Evolutionary conservation across 345 rosid species (phyloP), one percentile per base, ranked within the genome.

Genomic region (Cardamine resedifolia): DNA sequence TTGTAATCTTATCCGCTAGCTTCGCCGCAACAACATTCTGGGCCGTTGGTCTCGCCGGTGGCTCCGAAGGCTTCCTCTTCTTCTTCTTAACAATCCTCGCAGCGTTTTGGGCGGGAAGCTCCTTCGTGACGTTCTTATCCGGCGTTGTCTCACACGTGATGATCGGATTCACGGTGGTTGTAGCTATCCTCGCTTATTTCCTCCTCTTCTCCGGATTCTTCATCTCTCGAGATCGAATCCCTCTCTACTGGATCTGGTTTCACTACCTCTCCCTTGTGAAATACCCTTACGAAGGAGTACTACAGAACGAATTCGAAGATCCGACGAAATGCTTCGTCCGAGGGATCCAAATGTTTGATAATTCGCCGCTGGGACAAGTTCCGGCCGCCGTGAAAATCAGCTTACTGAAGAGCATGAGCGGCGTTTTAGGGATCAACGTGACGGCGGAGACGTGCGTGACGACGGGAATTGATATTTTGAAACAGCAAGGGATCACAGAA

Each of bases 191-290:
- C 26, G 92, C 98, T 6, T 94, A 91, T 76, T 91, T 89, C 78
- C 83, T 94, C 4, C 90, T 94, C 58, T 89, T 94, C 82, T 87
- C 97, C 14, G 97, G 97, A 36, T 91, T 91, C 87, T 91, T 94
- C 90, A 89, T 94, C 33, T 74, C 92, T 2, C 68, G 88, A 1
- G 84, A 88, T 61, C 80, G 97, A 18, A 85, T 94, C 58, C 97
- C 97, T 0, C 9, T 43, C 0, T 94, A 84, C 64, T 91, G 98
- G 98, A 31, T 86, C 38, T 91, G 98, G 98, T 89, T 94, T 66
- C 97, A 94, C 63, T 94, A 89, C 85, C 74, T 87, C 11, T 94
- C 98, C 2, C 86, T 94, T 0, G 96, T 91, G 66, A 91, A 89
- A 66, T 94, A 89, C 52, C 96, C 98, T 0, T 94, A 79, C 58